Conservation (phyloP, 1,284 basidiomycete species). For the Ceratobasidium sp. region DNA sequence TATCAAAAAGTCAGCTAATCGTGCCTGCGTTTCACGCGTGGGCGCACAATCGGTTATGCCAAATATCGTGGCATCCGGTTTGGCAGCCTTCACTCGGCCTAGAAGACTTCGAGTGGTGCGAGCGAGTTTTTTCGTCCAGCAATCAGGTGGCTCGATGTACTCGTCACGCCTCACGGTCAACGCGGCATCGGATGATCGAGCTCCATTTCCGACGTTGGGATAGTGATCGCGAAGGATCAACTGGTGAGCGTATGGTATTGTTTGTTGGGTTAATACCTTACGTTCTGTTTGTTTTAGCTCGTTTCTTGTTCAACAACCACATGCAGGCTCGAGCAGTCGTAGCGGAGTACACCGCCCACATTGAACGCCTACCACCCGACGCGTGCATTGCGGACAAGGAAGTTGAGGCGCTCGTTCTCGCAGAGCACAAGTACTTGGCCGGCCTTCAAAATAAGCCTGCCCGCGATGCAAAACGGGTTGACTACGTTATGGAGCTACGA, state of each 20-base stretch:
- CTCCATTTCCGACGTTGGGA: slow-evolving; percentile 55
- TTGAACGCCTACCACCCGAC: not conserved
- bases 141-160: slow-evolving; percentile 54
- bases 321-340: not conserved
- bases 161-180: slow-evolving; percentile 54
- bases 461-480: too few species aligned
- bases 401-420: not conserved
- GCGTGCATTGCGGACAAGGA: not conserved
- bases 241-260: too few species aligned
- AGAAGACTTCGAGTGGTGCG: slow-evolving; percentile 56
- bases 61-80: slow-evolving; percentile 54
- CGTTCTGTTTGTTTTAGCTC: too few species aligned
- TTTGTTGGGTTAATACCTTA: too few species aligned
- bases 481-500: not conserved
- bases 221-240: not conserved
- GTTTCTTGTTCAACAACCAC: not conserved
- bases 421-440: not conserved
- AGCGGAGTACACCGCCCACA: not conserved
- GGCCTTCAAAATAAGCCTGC: not conserved
- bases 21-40: slow-evolving; percentile 57
- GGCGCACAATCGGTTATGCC: slow-evolving; percentile 55
- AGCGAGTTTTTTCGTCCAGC: slow-evolving; percentile 55
- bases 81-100: slow-evolving; percentile 53
- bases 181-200: slow-evolving; percentile 53
- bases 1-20: slow-evolving; percentile 46